These are phyloP conservation scores for Xylogone sp. DNA, from an alignment of 2,329 filamentous ascomycete species.

Conservation along the genomic window DNA sequence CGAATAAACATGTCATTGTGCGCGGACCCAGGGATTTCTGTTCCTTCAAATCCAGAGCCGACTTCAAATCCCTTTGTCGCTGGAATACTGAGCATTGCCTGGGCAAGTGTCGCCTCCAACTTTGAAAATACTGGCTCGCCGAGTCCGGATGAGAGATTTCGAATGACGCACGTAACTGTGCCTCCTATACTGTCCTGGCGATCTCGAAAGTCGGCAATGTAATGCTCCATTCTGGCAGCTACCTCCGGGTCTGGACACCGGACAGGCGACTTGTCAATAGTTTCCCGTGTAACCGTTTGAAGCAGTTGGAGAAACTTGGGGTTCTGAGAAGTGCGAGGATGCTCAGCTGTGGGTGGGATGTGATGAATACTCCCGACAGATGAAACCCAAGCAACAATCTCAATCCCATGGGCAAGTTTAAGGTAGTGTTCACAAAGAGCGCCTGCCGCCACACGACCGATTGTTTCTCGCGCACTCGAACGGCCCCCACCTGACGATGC, in stretches of 20 bases:
- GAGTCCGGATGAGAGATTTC: conserved; percentile 77
- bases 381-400: conserved; percentile 88
- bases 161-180: conserved; percentile 90
- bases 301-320: conserved; percentile 75
- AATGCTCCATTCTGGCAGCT: conserved; percentile 68
- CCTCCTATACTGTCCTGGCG: conserved; percentile 86
- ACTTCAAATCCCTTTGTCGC: conserved; percentile 96
- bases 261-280: conserved; percentile 81
- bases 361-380: conserved; percentile 79
- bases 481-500: conserved; percentile 85
- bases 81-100: conserved; percentile 93
- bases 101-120: conserved; percentile 83
- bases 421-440: conserved; percentile 78
- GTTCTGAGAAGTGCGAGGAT: conserved; percentile 68
- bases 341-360: conserved; percentile 65
- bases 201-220: conserved; percentile 76
- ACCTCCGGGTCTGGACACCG: conserved; percentile 72
- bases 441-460: conserved; percentile 86
- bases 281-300: conserved; percentile 65
- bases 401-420: conserved; percentile 71
- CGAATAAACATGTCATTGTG: conserved; percentile 86
- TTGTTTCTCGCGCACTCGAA: conserved; percentile 91
- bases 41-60: conserved; percentile 86
- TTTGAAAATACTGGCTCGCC: conserved; percentile 97
- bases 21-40: conserved; percentile 78